Conservation (phyloP, 2,329 filamentous ascomycete genomes). For the Venturia pyrina region DNA sequence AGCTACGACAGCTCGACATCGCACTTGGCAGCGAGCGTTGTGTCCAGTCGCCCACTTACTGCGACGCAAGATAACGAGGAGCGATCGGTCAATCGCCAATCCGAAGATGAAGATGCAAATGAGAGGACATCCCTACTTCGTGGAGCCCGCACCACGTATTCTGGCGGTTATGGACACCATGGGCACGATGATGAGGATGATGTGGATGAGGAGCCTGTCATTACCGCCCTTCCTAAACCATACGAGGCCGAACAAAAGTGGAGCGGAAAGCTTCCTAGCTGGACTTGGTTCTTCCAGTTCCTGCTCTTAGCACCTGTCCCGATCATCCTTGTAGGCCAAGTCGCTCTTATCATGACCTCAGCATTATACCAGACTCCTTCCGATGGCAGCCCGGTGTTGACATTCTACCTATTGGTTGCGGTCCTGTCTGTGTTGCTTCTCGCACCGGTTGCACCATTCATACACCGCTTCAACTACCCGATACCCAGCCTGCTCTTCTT, state of each 20-base stretch:
- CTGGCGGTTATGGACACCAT: conserved; percentile 40
- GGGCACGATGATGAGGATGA: conserved; percentile 21
- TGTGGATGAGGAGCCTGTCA: conserved; percentile 3
- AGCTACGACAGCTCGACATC: conserved; percentile 4
- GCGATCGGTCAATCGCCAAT: conserved; percentile 15
- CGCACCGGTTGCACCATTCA: conserved; percentile 68
- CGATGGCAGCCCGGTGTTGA: conserved; percentile 65
- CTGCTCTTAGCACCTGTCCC: conserved; percentile 69
- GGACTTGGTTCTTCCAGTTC: conserved; percentile 83
- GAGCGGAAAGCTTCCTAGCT: conserved; percentile 68
- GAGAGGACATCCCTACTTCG: conserved; percentile 49
- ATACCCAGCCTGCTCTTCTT: conserved; percentile 67
- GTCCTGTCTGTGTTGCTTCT: conserved; percentile 61
- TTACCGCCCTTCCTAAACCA: conserved; percentile 22
- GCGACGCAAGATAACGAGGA: conserved; percentile 4
- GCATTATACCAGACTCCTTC: conserved; percentile 71
- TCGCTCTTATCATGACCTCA: conserved; percentile 61
- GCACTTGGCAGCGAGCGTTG: conserved; percentile 14
- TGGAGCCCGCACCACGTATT: conserved; percentile 39
- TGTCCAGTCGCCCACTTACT: conserved; percentile 6
- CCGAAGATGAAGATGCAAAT: conserved; percentile 33
- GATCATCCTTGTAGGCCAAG: conserved; percentile 66
- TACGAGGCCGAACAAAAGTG: conserved; percentile 74
- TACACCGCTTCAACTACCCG: conserved; percentile 78
- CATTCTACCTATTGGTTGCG: conserved; percentile 62